Evolutionary conservation across 441 rosid species (phyloP), one percentile per base, ranked within the genome.

Genomic region (Euphorbia schlechtendalii): DNA sequence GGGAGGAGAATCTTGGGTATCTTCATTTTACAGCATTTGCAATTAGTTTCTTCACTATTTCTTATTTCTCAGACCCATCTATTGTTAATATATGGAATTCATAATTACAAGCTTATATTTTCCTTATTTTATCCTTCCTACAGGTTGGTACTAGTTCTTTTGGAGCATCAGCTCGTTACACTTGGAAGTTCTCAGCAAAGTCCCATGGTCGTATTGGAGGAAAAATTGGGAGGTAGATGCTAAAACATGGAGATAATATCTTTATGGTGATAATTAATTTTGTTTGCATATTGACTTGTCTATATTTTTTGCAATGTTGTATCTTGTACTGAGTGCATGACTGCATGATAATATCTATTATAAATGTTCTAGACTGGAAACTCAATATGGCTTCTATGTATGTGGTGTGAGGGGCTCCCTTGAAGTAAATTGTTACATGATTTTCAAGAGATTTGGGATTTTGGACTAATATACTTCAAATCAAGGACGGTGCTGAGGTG

Each of bases 151-250:
- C 90, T 46, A 82, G 83, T 73, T 89, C 84, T 75, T 84, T 95
- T 57, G 92, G 81, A 73, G 89, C 77, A 66, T 88, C 95, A 61
- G 88, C 92, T 25, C 87, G 79, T 68, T 95, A 83, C 82, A 86
- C 84, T 56, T 82, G 65, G 73, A 75, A 76, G 64, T 82, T 91
- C 71, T 95, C 98, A 22, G 71, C 90, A 60, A 89, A 85, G 63
- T 91, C 96, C 54, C 98, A 89, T 72, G 95, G 92, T 55, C 94
- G 91, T 70, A 70, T 95, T 69, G 85, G 76, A 21, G 98, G 95
- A 58, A 86, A 78, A 78, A 45, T 87, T 53, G 96, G 96, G 70
- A 89, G 96, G 99, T 94, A 81, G 61, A 59, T 48, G 62, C 54
- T 41, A 14, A 49, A 63, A 63, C 43, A 17, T 25, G 24, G 45